Evolutionary conservation across 208 protist genomes (phyloP), one percentile per base, ranked within the genome.

Genomic region (Crithidia bombi): DNA sequence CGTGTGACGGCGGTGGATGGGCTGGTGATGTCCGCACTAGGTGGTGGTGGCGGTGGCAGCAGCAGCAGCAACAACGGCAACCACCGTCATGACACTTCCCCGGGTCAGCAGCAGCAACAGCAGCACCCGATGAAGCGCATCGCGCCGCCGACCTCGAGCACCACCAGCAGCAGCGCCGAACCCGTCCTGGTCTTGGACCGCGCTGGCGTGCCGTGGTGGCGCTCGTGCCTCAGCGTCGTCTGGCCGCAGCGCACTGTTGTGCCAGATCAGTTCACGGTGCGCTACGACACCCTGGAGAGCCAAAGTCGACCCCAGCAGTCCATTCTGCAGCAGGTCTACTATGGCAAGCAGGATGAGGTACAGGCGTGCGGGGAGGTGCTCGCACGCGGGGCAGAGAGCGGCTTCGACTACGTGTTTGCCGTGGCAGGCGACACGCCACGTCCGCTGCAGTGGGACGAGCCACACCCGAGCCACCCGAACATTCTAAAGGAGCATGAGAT

Each of bases 341-440:
- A 92, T 74, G 89, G 89, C 1, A 75, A 71, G 51, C 79, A 69
- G 23, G 56, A 84, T 26, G 65, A 77, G 51, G 71, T 82, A 33
- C 62, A 70, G 43, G 62, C 50, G 11, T 61, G 68, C 2, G 80
- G 78, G 33, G 75, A 28, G 14, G 82, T 90, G 58, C 58, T 72
- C 23, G 64, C 44, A 17, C 56, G 47, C 25, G 75, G 65, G 35
- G 65, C 35, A 15, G 85, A 90, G 56, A 64, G 70, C 32, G 66
- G 44, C n/a, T 95, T 85, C 69, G 91, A 93, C 63, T 93, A 96
- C 72, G 91, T 96, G 59, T 96, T 96, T 41, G 63, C 82, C n/a
- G 57, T 85, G 25, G 75, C 78, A 12, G 91, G 91, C 11, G 86
- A 90, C 73, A 90, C 84, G 3, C 84, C 91, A 5, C 77, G 85